Conservation (phyloP, 2,329 filamentous ascomycete genomes). For the Colletotrichum viniferum region DNA sequence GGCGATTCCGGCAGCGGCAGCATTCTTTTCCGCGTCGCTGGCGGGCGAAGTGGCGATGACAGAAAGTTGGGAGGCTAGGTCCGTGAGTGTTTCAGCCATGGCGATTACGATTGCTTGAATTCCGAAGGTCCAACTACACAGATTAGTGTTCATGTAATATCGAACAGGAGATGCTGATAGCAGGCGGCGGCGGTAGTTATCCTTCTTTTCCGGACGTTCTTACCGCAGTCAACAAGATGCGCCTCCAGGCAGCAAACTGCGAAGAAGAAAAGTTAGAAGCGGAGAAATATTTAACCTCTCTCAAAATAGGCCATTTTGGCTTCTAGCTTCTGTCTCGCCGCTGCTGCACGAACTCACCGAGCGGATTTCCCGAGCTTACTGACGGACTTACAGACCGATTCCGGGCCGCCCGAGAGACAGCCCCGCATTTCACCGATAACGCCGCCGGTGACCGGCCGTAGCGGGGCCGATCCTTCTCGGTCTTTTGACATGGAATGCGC, state of each 20-base stretch:
- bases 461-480: conserved; percentile 8
- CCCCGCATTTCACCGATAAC: neutral
- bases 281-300: neutral
- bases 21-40: neutral
- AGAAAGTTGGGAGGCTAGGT: neutral
- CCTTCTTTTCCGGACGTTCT: neutral
- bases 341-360: neutral
- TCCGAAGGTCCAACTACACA: neutral
- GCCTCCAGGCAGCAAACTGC: too few relatives aligned
- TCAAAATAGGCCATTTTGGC: neutral
- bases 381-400: neutral
- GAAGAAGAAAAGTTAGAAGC: too few relatives aligned
- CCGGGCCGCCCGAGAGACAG: neutral
- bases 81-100: neutral
- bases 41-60: neutral
- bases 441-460: neutral
- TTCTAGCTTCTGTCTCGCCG: neutral
- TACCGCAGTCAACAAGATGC: too few relatives aligned
- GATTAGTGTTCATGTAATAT: neutral
- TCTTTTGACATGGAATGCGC: neutral
- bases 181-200: neutral
- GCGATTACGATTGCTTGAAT: neutral
- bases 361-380: neutral
- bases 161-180: neutral
- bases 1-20: neutral